Conservation (phyloP, 2,329 filamentous ascomycete species). For the Coniella vitis region DNA sequence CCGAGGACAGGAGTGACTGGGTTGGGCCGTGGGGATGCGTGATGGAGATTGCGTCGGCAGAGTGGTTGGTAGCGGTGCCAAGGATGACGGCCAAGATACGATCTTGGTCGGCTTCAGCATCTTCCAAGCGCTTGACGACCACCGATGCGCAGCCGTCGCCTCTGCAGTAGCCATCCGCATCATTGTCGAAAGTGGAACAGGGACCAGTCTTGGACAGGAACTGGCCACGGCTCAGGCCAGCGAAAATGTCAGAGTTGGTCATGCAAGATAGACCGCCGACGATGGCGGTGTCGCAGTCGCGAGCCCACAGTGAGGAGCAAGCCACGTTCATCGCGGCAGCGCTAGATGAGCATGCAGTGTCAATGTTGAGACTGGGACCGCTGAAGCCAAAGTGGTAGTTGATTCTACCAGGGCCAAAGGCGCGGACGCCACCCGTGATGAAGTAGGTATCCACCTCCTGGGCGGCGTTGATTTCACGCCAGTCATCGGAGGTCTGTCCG, state of each 20-base stretch:
- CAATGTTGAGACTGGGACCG: constrained; percentile 64
- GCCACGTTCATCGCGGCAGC: constrained; percentile 65
- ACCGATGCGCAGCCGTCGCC: constrained; percentile 69
- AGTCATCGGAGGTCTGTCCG: constrained; percentile 70
- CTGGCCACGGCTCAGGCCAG: constrained; percentile 67
- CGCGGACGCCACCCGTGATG: constrained; percentile 37
- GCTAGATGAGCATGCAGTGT: constrained; percentile 74
- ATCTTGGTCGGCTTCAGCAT: constrained; percentile 72
- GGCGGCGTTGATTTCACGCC: constrained; percentile 66
- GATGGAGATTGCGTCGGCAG: constrained; percentile 73
- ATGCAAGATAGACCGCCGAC: constrained; percentile 73
- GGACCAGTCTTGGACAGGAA: constrained; percentile 71
- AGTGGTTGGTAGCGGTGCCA: constrained; percentile 73
- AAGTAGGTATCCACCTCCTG: constrained; percentile 60
- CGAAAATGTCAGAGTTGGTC: constrained; percentile 75
- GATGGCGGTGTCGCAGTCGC: constrained; percentile 75
- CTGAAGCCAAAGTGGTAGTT: constrained; percentile 74
- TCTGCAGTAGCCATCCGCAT: constrained; percentile 76
- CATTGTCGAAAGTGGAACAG: constrained; percentile 76
- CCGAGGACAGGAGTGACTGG: constrained; percentile 64
- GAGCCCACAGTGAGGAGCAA: constrained; percentile 66
- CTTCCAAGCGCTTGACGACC: constrained; percentile 71
- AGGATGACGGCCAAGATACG: constrained; percentile 69
- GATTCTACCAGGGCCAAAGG: constrained; percentile 50
- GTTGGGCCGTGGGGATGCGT: constrained; percentile 75